Conservation (phyloP, 371 early-diverging fungal genomes). For the Nosema bombycis region DNA sequence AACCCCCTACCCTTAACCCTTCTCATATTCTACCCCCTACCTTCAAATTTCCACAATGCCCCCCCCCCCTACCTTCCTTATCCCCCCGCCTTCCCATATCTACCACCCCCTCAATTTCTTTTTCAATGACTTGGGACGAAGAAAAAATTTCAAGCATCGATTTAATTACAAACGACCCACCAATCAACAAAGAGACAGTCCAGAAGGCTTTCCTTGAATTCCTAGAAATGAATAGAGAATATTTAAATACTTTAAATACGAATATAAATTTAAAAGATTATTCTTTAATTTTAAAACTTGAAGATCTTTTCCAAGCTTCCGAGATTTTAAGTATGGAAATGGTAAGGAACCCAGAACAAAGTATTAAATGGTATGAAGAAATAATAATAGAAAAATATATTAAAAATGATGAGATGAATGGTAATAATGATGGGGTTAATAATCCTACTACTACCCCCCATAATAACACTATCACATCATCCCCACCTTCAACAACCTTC, state of each 20-base stretch:
- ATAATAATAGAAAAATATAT: slow-evolving; percentile 11
- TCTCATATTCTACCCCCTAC: too few relatives aligned
- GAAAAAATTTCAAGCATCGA: slow-evolving; percentile 54
- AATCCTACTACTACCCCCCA: too few relatives aligned
- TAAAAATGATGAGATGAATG: too few relatives aligned
- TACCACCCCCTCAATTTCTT: too few relatives aligned
- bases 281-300: slow-evolving; percentile 43
- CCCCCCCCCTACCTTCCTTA: too few relatives aligned
- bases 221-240: slow-evolving; percentile 39
- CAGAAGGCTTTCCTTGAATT: slow-evolving; percentile 41
- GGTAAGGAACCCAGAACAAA: slow-evolving; percentile 32
- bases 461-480: too few relatives aligned
- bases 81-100: too few relatives aligned
- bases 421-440: background rate
- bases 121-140: slow-evolving; percentile 52
- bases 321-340: slow-evolving; percentile 26
- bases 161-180: slow-evolving; percentile 50
- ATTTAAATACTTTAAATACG: slow-evolving; percentile 28
- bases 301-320: slow-evolving; percentile 45
- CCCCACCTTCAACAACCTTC: slow-evolving; percentile 30
- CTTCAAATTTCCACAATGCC: background rate
- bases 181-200: slow-evolving; percentile 42
- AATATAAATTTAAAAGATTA: slow-evolving; percentile 40
- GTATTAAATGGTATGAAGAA: slow-evolving; percentile 44
- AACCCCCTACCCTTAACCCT: too few relatives aligned